These are phyloP conservation scores for Pyrrhoderma noxium DNA, from an alignment of 1,284 basidiomycete species.

Conservation along the genomic window DNA sequence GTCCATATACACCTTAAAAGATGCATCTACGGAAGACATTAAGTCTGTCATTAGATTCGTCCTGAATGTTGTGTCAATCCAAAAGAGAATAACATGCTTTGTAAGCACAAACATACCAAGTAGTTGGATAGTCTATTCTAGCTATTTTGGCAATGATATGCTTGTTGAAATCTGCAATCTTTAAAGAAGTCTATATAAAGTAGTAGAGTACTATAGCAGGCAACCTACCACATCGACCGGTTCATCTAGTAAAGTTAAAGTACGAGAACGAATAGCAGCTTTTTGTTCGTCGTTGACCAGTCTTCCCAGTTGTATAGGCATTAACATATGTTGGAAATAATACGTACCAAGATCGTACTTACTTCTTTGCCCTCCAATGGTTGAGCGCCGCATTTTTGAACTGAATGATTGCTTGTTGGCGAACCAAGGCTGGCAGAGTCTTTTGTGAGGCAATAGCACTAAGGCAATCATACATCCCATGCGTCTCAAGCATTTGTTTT, in stretches of 20 bases:
- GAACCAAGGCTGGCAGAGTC: slow-evolving; percentile 50
- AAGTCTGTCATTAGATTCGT: slow-evolving; percentile 53
- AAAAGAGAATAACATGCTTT: slow-evolving; percentile 5
- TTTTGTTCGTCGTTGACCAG: slow-evolving; percentile 60
- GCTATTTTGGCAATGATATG: slow-evolving; percentile 64
- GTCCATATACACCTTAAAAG: slow-evolving; percentile 42
- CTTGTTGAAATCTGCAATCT: slow-evolving; percentile 68
- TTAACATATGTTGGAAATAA: not conserved
- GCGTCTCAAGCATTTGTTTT: slow-evolving; percentile 56
- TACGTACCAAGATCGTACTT: slow-evolving; percentile 20
- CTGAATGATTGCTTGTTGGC: slow-evolving; percentile 73
- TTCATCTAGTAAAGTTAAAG: slow-evolving; percentile 60
- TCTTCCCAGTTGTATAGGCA: slow-evolving; percentile 31
- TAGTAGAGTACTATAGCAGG: slow-evolving; percentile 7
- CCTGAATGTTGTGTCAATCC: slow-evolving; percentile 35
- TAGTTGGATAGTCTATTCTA: slow-evolving; percentile 59
- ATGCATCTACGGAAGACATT: slow-evolving; percentile 43
- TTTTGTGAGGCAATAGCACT: slow-evolving; percentile 61
- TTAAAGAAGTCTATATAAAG: not conserved
- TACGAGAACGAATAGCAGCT: slow-evolving; percentile 48
- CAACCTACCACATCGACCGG: slow-evolving; percentile 56
- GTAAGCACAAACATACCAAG: slow-evolving; percentile 39
- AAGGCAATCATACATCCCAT: slow-evolving; percentile 62
- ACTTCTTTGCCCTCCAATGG: slow-evolving; percentile 72
- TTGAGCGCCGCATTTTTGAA: slow-evolving; percentile 66